phyloP scores from a whole-genome alignment of 768 basidiomycete species.

The Auriculariales sp. region DNA sequence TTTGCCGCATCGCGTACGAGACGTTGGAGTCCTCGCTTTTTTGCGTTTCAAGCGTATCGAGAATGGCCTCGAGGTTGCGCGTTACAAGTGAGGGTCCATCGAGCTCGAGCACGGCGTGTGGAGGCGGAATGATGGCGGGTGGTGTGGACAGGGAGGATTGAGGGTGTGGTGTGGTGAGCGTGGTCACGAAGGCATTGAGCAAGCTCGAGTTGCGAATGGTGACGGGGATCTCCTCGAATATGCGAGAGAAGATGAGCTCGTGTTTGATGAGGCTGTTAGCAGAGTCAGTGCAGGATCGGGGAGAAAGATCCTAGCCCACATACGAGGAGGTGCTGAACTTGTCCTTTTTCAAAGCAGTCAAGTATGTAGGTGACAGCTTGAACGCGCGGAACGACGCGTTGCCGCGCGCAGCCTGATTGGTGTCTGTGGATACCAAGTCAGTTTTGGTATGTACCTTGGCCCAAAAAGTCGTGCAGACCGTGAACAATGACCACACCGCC shows the following conservation, averaged over 20 bases:
- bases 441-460: constrained; percentile 12
- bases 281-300: constrained; percentile 7
- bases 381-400: constrained; percentile 86
- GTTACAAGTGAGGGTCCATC: constrained; percentile 51
- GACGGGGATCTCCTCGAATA: constrained; percentile 76
- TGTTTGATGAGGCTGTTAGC: constrained; percentile 54
- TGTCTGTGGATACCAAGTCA: constrained; percentile 29
- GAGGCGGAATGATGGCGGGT: constrained; percentile 22
- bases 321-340: constrained; percentile 82
- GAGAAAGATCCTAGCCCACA: constrained; percentile 10
- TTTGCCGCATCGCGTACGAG: constrained; percentile 77
- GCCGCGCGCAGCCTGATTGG: constrained; percentile 64
- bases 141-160: constrained; percentile 11
- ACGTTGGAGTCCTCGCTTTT: constrained; percentile 87
- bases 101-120: constrained; percentile 53
- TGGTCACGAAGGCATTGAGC: constrained; percentile 62
- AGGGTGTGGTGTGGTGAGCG: constrained; percentile 35
- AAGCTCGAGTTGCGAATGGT: constrained; percentile 73
- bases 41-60: constrained; percentile 75
- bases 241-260: constrained; percentile 70
- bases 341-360: constrained; percentile 66
- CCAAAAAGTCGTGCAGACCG: constrained; percentile 30
- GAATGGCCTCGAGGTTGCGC: constrained; percentile 67
- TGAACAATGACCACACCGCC: constrained; percentile 78
- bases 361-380: constrained; percentile 62